Percentiles rank a stretch among this genome's conserved stretches.
Evolutionary conservation across 768 basidiomycete species (phyloP).

Genomic region (Mycena crocata): DNA sequence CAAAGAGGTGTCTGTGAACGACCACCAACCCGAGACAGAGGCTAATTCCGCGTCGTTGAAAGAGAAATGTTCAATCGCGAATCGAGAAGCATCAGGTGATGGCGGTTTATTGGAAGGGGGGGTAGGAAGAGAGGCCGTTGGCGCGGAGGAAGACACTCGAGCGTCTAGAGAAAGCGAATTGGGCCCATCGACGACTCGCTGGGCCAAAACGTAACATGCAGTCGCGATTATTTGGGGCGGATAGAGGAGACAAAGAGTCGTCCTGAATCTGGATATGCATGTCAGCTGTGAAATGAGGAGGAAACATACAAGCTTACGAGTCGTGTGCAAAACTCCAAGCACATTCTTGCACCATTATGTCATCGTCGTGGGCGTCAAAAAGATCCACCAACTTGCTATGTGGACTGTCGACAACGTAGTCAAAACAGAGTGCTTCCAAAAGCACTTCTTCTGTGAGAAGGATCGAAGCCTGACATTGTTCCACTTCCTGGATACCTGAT

Average conservation of each 20-base stretch:
- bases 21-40: slow-evolving; percentile 66
- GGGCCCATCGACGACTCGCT: slow-evolving; percentile 77
- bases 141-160: slow-evolving; percentile 76
- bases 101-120: slow-evolving; percentile 82
- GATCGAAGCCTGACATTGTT: slow-evolving; percentile 76
- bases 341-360: slow-evolving; percentile 69
- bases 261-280: slow-evolving; percentile 70
- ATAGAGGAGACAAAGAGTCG: slow-evolving; percentile 80
- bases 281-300: slow-evolving; percentile 17
- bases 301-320: slow-evolving; percentile 64
- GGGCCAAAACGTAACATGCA: slow-evolving; percentile 83
- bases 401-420: slow-evolving; percentile 82
- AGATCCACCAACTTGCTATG: slow-evolving; percentile 82
- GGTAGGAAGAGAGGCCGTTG: slow-evolving; percentile 82
- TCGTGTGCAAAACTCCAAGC: slow-evolving; percentile 91
- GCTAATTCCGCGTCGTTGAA: slow-evolving; percentile 70
- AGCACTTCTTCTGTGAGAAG: slow-evolving; percentile 82
- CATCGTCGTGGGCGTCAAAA: slow-evolving; percentile 66
- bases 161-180: slow-evolving; percentile 80
- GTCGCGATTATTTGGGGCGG: slow-evolving; percentile 78
- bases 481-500: slow-evolving; percentile 70
- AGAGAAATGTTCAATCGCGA: slow-evolving; percentile 74
- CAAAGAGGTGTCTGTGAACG: slow-evolving; percentile 11
- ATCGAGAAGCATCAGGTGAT: slow-evolving; percentile 76
- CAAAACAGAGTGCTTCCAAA: slow-evolving; percentile 87